A percentile compares a stretch with the other conserved stretches of the same genome.
phyloP scores from a whole-genome alignment of 139 green algal genomes.

The Axilococcus clingmanii region DNA sequence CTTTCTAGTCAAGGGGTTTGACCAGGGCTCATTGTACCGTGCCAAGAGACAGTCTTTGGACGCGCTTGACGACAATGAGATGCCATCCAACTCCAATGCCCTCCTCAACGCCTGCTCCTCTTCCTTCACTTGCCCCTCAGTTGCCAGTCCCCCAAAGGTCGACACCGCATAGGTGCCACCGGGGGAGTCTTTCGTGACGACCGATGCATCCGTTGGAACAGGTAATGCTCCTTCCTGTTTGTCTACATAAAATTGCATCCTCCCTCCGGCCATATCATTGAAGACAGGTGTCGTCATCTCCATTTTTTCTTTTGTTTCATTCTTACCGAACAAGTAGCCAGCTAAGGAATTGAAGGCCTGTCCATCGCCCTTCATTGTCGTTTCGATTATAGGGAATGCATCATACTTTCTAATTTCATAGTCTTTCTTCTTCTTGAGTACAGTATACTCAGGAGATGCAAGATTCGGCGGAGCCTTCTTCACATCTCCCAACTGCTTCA shows the following conservation, averaged over 20 bases:
- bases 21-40: constrained; percentile 65
- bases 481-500: constrained; percentile 10
- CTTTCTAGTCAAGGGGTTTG: constrained; percentile 36
- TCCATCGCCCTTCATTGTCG: background rate
- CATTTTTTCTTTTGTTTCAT: constrained; percentile 45
- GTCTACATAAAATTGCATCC: constrained; percentile 28
- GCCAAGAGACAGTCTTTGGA: constrained; percentile 35
- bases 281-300: constrained; percentile 71
- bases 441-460: constrained; percentile 32
- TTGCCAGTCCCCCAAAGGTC: constrained; percentile 11
- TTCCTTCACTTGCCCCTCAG: background rate
- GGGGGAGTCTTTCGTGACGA: background rate
- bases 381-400: constrained; percentile 55
- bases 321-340: constrained; percentile 77
- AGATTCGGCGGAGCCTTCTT: constrained; percentile 13
- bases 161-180: constrained; percentile 25
- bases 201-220: background rate
- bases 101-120: background rate
- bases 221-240: background rate
- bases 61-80: background rate
- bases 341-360: constrained; percentile 56
- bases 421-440: constrained; percentile 31
- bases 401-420: constrained; percentile 71
- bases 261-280: constrained; percentile 9
- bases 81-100: background rate